Percentiles rank a stretch among this genome's conserved stretches.
Conservation (phyloP, 495 filamentous ascomycete genomes). For the Trichoderma asperelloides region DNA sequence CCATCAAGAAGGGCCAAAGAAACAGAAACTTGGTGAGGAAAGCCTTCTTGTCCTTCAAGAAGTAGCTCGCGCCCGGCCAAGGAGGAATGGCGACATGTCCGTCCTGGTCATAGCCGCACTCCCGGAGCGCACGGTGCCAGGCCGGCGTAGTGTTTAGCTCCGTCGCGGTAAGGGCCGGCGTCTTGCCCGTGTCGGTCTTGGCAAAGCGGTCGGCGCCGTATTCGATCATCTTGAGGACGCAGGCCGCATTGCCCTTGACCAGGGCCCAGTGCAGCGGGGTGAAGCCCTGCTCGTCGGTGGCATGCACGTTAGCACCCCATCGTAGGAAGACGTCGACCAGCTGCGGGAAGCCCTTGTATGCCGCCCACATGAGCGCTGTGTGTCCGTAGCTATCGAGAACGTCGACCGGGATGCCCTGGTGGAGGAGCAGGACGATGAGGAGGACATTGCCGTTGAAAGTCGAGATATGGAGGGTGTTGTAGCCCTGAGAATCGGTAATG, state of each 20-base stretch:
- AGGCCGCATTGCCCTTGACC: conserved; percentile 78
- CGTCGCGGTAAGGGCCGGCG: conserved; percentile 68
- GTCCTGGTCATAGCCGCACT: conserved; percentile 75
- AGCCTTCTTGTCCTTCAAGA: conserved; percentile 60
- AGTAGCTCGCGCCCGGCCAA: conserved; percentile 46
- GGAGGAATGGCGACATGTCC: conserved; percentile 55
- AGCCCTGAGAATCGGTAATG: conserved; percentile 83
- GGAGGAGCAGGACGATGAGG: conserved; percentile 71
- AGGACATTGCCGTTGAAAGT: conserved; percentile 97
- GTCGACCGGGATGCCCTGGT: conserved; percentile 90
- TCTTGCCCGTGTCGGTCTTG: conserved; percentile 78
- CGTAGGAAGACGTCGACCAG: conserved; percentile 89
- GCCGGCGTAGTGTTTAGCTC: conserved; percentile 80
- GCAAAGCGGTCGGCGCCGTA: conserved; percentile 89
- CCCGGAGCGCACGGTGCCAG: conserved; percentile 76
- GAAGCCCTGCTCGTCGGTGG: conserved; percentile 81
- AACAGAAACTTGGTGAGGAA: conserved; percentile 87
- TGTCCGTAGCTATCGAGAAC: conserved; percentile 80
- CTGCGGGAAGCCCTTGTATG: conserved; percentile 87
- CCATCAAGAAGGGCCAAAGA: conserved; percentile 70
- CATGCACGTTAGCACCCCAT: conserved; percentile 91
- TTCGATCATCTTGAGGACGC: conserved; percentile 85
- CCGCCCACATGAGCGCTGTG: conserved; percentile 95
- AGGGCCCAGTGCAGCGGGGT: conserved; percentile 94
- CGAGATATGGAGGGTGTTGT: conserved; percentile 92